Conservation (phyloP, 202 grass and related monocot genomes). For the Brachypodium distachyon region DNA sequence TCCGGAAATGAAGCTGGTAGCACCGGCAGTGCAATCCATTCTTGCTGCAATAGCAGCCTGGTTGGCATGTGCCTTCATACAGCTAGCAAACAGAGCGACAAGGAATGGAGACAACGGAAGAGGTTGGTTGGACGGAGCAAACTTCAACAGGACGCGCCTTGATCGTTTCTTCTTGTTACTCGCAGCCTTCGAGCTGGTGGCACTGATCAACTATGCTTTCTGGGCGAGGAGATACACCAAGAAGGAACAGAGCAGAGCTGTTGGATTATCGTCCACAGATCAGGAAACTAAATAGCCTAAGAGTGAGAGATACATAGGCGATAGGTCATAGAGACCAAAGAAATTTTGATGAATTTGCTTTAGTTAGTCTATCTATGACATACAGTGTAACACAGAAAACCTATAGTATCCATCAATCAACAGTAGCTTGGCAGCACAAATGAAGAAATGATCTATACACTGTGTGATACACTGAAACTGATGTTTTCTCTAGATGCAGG, state of each 20-base stretch:
- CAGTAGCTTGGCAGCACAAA: neutral
- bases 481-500: neutral
- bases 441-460: neutral
- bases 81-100: constrained; percentile 22
- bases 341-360: neutral
- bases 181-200: constrained; percentile 33
- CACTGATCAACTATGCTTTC: constrained; percentile 52
- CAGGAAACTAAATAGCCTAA: neutral
- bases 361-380: neutral
- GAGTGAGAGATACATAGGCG: neutral
- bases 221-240: constrained; percentile 50
- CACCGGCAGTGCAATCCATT: constrained; percentile 28
- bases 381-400: neutral
- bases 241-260: neutral
- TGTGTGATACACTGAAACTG: neutral
- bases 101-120: neutral
- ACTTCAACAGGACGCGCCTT: constrained; percentile 54
- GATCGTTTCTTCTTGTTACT: constrained; percentile 54
- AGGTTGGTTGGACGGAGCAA: constrained; percentile 60
- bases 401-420: neutral
- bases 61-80: constrained; percentile 28
- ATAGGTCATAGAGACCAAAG: neutral
- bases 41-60: constrained; percentile 31
- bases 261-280: no score
- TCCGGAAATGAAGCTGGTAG: constrained; percentile 25